phyloP scores from a whole-genome alignment of 169 alveolate genomes.

The Besnoitia besnoiti region DNA sequence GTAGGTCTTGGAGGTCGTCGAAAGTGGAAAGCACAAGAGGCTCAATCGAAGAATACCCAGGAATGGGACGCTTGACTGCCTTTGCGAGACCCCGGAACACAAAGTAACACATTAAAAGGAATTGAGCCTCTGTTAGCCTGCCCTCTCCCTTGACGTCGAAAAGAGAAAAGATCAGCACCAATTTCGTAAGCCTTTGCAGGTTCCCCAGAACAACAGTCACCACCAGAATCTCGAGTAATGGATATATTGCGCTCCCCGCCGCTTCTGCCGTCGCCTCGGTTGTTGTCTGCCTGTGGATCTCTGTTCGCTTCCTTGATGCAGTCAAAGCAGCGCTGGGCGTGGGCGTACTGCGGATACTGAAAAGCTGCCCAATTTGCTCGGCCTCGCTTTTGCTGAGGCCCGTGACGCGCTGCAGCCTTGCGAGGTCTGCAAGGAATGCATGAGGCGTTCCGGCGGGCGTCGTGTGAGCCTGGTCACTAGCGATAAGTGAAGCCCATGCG shows the following conservation, averaged over 20 bases:
- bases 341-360: background rate
- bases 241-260: background rate
- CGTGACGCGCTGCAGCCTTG: slow-evolving; percentile 32
- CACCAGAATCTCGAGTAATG: slow-evolving; percentile 23
- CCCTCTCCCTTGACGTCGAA: slow-evolving; percentile 11
- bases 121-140: slow-evolving; percentile 12
- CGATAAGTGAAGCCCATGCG: slow-evolving; percentile 20
- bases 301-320: background rate
- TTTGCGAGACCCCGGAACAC: slow-evolving; percentile 33
- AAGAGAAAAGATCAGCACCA: slow-evolving; percentile 15
- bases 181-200: slow-evolving; percentile 3
- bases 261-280: background rate
- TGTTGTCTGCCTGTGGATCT: background rate
- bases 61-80: slow-evolving; percentile 35
- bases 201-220: slow-evolving; percentile 17
- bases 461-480: slow-evolving; percentile 14
- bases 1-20: slow-evolving; percentile 18
- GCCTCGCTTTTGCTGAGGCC: slow-evolving; percentile 27
- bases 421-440: background rate
- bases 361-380: slow-evolving; percentile 6
- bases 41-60: slow-evolving; percentile 7
- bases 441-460: slow-evolving; percentile 22
- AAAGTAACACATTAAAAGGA: slow-evolving; percentile 28
- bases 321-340: background rate
- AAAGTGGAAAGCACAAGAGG: slow-evolving; percentile 9